Evolutionary conservation across 768 basidiomycete species (phyloP), one percentile per base, ranked within the genome.

Genomic region (Pholiota microspora): DNA sequence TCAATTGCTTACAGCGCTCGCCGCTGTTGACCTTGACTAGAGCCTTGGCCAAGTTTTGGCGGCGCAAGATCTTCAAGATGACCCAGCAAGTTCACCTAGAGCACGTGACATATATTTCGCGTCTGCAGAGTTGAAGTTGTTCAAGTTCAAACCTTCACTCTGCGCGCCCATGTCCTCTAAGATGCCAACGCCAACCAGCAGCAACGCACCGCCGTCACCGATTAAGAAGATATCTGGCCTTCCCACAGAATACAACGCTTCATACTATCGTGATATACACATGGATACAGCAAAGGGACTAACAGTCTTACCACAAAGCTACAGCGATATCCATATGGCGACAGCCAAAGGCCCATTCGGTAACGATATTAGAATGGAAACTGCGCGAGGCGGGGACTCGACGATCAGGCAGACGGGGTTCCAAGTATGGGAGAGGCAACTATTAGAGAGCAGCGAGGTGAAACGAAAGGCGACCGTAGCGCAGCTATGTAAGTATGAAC

Each of bases 401-500:
- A 90, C 86, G 1, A 54, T 86, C 50, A 83, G 80, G 62, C 75
- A 77, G 42, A 77, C 74, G 12, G 81, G 78, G 7, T 75, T 85
- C 47, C 77, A 91, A 67, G 69, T 86, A 16, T 94, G 94, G 93
- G 94, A 99, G 72, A 81, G 80, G 59, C 88, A 93, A 61, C 75
- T 97, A 31, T 66, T 97, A 42, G 87, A 91, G 34, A 94, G 84
- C 56, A 69, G 86, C 12, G 97, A 98, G 69, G 88, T 98, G 50
- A 92, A 84, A 69, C 83, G 97, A 52, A 98, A 99, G 70, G 90
- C 96, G 1, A 98, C 95, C 1, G 93, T 99, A 8, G 94, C 95
- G 16, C 97, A 99, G 67, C 83, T 99, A 44, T 99, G 94, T 95
- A 67, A 64, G 87, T 28, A 4, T 15, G 29, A 36, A 4, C 35